Evolutionary conservation across 1,284 basidiomycete species (phyloP).

Genomic region (Paramarasmius palmivorus): DNA sequence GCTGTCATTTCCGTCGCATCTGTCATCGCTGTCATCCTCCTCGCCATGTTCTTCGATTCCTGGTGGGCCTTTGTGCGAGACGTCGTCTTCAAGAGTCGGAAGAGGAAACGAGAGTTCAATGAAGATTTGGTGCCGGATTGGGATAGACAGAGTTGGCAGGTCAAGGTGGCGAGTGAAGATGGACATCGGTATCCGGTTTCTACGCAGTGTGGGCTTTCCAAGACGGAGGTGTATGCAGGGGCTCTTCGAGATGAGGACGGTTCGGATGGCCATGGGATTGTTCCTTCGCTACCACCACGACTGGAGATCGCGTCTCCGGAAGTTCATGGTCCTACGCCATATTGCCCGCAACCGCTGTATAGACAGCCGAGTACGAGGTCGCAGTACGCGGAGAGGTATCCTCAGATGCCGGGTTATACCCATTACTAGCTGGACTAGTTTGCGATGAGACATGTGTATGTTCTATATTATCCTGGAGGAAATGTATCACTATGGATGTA

Average conservation of each 20-base stretch:
- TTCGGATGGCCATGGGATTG: too few species aligned
- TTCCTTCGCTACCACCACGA: background rate
- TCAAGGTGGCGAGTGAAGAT: slow-evolving; percentile 46
- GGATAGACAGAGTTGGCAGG: slow-evolving; percentile 60
- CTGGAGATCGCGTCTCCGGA: background rate
- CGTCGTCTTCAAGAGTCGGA: slow-evolving; percentile 40
- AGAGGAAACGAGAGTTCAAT: slow-evolving; percentile 25
- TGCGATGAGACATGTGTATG: too few species aligned
- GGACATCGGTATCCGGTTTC: slow-evolving; percentile 42
- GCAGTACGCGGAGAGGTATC: too few species aligned
- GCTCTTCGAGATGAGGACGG: background rate
- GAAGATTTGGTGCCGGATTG: slow-evolving; percentile 67
- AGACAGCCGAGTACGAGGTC: background rate
- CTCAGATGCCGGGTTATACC: too few species aligned
- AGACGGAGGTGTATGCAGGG: background rate
- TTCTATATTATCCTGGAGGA: too few species aligned
- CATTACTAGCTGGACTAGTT: too few species aligned
- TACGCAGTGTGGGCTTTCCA: background rate
- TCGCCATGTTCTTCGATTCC: slow-evolving; percentile 64
- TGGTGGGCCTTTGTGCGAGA: slow-evolving; percentile 61
- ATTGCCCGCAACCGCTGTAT: background rate
- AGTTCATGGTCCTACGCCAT: background rate
- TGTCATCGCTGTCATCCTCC: slow-evolving; percentile 52
- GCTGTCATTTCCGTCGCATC: slow-evolving; percentile 58
- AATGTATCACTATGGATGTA: too few species aligned